Evolutionary conservation across 2,329 filamentous ascomycete species (phyloP).

Genomic region (Plectosphaerella plurivora): DNA sequence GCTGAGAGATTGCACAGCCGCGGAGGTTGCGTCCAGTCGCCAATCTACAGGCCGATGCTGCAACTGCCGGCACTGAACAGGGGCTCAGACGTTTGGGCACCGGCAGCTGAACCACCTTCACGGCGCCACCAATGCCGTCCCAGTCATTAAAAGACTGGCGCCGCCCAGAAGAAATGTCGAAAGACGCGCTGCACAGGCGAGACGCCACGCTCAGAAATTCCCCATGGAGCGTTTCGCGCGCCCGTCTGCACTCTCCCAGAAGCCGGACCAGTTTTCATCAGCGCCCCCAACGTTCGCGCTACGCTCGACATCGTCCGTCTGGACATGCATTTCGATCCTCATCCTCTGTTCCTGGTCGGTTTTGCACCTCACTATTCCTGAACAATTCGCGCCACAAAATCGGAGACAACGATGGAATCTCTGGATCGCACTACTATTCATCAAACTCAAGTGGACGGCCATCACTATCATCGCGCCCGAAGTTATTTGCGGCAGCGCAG

Average conservation of each 20-base stretch:
- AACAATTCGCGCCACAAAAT: conserved; percentile 34
- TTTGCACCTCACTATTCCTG: conserved; percentile 14
- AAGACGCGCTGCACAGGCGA: too few relatives aligned
- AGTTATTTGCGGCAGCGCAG: background rate
- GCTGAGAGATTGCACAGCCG: too few relatives aligned
- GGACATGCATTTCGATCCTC: conserved; percentile 13
- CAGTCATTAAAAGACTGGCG: too few relatives aligned
- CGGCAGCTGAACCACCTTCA: too few relatives aligned
- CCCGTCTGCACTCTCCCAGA: conserved; percentile 10
- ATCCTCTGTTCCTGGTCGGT: conserved; percentile 15
- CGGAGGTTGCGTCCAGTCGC: too few relatives aligned
- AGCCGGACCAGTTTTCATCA: conserved; percentile 4
- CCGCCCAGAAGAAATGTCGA: too few relatives aligned
- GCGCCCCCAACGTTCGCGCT: conserved; percentile 8
- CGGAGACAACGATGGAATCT: conserved; percentile 1
- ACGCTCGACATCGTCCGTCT: conserved; percentile 15
- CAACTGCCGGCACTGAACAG: too few relatives aligned
- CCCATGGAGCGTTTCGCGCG: conserved; percentile 12
- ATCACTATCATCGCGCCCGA: background rate
- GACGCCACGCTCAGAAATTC: background rate
- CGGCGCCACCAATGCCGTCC: too few relatives aligned
- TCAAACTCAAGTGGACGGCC: background rate
- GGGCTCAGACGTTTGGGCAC: too few relatives aligned
- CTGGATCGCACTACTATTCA: background rate
- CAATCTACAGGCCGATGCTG: too few relatives aligned